Evolutionary conservation across 2,329 filamentous ascomycete genomes (phyloP).

Genomic region (Trichoderma atroviride): DNA sequence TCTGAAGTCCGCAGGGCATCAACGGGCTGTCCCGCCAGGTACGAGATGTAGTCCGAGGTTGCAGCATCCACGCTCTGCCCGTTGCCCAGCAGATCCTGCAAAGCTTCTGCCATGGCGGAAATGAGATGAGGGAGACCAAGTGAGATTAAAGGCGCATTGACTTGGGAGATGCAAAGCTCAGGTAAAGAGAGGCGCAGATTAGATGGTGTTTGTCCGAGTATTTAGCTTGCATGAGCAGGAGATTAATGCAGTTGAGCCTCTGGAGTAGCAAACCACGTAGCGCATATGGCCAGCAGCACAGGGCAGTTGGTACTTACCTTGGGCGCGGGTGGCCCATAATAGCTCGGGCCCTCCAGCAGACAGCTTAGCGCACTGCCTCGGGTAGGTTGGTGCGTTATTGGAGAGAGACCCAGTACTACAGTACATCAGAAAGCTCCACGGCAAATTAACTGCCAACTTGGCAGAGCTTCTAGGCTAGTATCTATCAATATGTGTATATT

Average conservation of each 20-base stretch:
- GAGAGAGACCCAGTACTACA: not conserved
- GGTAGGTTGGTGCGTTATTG: not conserved
- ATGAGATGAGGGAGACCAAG: no score
- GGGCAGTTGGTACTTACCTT: not conserved
- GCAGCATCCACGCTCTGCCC: slow-evolving; percentile 49
- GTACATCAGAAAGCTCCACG: not conserved
- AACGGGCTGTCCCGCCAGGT: slow-evolving; percentile 76
- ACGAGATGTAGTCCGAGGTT: slow-evolving; percentile 72
- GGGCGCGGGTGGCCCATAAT: not conserved
- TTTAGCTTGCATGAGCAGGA: not conserved
- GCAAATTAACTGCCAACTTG: not conserved
- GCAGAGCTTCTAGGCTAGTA: not conserved
- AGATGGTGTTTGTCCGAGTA: not conserved
- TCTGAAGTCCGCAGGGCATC: slow-evolving; percentile 73
- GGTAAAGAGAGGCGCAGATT: not conserved
- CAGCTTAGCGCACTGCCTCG: not conserved
- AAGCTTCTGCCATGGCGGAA: slow-evolving; percentile 42
- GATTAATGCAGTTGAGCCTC: not conserved
- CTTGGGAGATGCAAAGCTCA: not conserved
- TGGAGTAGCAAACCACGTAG: not conserved
- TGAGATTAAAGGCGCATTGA: not conserved
- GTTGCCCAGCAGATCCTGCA: slow-evolving; percentile 41
- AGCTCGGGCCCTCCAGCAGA: not conserved
- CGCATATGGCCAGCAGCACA: not conserved
- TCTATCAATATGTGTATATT: not conserved